Evolutionary conservation across 768 basidiomycete genomes (phyloP).

Genomic region (Royoungia palumana): DNA sequence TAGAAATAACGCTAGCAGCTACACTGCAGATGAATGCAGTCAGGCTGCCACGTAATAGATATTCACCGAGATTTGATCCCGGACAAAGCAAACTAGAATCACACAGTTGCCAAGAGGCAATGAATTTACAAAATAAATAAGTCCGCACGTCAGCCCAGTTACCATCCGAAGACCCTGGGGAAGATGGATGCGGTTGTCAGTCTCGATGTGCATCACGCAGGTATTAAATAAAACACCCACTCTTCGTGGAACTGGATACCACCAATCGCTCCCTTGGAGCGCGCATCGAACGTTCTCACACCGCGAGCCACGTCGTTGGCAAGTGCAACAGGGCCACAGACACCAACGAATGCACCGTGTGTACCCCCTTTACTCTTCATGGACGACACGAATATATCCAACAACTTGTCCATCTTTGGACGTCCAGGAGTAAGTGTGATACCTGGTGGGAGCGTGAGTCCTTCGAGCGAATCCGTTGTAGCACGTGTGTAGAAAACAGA

Average conservation of each 20-base stretch:
- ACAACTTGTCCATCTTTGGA: constrained; percentile 44
- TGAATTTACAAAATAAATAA: not conserved
- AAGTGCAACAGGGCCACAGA: constrained; percentile 41
- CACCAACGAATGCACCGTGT: constrained; percentile 38
- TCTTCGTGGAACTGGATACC: constrained; percentile 41
- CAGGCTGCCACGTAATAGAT: too few species aligned
- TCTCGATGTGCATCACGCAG: not conserved
- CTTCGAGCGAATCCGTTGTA: constrained; percentile 1
- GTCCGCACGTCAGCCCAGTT: not conserved
- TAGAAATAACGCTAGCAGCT: too few species aligned
- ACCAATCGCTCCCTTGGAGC: constrained; percentile 29
- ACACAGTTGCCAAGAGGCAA: too few species aligned
- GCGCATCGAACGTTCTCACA: constrained; percentile 28
- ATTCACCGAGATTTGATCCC: too few species aligned
- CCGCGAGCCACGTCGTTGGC: constrained; percentile 31
- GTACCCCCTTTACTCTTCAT: constrained; percentile 34
- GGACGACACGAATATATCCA: constrained; percentile 42
- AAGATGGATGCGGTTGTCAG: not conserved
- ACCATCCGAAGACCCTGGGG: constrained; percentile 29
- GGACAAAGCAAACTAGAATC: too few species aligned
- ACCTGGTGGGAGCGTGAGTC: constrained; percentile 31
- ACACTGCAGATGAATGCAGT: too few species aligned
- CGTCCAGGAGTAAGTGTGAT: constrained; percentile 50
- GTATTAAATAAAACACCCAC: constrained; percentile 18
- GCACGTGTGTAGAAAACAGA: constrained; percentile 59